Evolutionary conservation across 106 monocot genomes (phyloP), one percentile per base, ranked within the genome.

Genomic region (Acorus gramineus): DNA sequence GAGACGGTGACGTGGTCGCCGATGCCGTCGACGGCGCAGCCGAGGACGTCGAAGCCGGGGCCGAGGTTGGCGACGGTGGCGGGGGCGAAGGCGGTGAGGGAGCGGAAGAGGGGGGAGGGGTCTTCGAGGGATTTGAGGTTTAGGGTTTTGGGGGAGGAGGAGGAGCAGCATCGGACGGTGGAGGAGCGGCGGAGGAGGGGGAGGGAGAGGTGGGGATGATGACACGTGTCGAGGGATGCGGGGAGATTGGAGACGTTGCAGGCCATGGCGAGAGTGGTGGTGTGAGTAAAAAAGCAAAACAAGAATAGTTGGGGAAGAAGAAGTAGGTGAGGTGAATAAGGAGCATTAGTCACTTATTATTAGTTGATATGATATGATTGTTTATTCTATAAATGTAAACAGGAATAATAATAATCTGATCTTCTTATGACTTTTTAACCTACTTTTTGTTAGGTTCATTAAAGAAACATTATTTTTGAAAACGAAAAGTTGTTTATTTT

Each of bases 1-100:
- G 83, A 71, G 53, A 77, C 56, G 53, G 85, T 88, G 63, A 93
- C 82, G 42, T 64, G 70, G 71, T 88, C 87, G 67, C 93, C 93
- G 68, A 83, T 72, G 61, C 64, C 44, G 66, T 63, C 63, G 46
- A 85, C 85, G 69, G 88, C 83, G 71, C 77, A 78, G 5, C 88
- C 83, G 59, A 85, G 88, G 80, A 89, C 85, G 74, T 93, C 89
- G 65, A 89, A 89, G 4, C 89, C 83, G 6, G 87, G 93, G 63
- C 93, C 86, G 70, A 90, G 85, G 78, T 96, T 90, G 54, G 90
- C 86, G 57, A 87, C 84, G 28, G 95, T 90, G 48, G 95, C 87
- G 5, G 95, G 90, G 54, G 84, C 87, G 73, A 90, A 95, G 70
- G 86, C 60, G n/a, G 76, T 78, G 70, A 83, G 67, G 52, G 84